Evolutionary conservation across 179 eudicot species (phyloP).

Genomic region (Silene vulgaris): DNA sequence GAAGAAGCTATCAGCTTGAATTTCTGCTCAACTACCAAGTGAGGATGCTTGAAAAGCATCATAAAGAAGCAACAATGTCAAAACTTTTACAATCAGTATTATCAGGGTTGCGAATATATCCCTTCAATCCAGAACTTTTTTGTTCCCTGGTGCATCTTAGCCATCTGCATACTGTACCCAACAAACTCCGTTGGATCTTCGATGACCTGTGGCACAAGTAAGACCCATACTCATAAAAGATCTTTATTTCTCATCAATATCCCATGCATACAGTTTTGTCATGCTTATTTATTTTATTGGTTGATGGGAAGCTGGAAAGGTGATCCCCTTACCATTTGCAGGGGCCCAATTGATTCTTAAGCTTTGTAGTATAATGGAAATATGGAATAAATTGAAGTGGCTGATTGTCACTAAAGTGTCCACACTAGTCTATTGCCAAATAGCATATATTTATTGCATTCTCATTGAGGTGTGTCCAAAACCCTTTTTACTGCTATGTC

Average conservation of each 20-base stretch:
- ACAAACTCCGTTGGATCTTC: conserved; percentile 66
- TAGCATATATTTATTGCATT: neutral
- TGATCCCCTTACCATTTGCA: neutral
- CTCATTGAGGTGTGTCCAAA: neutral
- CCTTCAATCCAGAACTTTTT: conserved; percentile 59
- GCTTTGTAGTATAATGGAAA: conserved; percentile 4
- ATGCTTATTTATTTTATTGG: neutral
- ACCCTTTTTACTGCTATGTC: neutral
- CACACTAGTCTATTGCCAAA: neutral
- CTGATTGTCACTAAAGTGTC: neutral
- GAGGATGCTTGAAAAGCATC: conserved; percentile 65
- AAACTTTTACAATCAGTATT: conserved; percentile 50
- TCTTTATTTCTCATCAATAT: neutral
- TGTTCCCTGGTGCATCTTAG: conserved; percentile 55
- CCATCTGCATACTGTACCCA: conserved; percentile 56
- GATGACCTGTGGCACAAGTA: conserved; percentile 73
- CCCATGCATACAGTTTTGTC: neutral
- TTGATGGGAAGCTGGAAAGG: conserved; percentile 2
- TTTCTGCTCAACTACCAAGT: conserved; percentile 52
- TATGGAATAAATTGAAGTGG: neutral
- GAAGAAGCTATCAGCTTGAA: conserved; percentile 66
- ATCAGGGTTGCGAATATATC: conserved; percentile 75
- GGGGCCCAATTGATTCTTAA: neutral
- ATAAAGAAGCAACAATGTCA: conserved; percentile 43
- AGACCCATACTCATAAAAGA: conserved; percentile 17